Evolutionary conservation across 306 rosid species (phyloP), one percentile per base, ranked within the genome.

Genomic region (Macrotyloma uniflorum): DNA sequence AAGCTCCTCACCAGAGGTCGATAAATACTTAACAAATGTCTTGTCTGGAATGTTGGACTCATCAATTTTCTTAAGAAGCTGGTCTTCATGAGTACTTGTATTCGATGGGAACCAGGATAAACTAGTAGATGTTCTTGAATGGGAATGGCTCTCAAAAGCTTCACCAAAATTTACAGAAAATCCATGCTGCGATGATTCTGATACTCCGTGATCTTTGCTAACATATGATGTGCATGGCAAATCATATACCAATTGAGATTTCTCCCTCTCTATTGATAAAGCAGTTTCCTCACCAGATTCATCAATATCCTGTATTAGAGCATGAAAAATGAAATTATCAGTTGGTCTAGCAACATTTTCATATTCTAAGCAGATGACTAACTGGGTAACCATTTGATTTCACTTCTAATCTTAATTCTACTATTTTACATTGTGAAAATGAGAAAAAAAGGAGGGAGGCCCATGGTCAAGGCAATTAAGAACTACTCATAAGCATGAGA

Each of bases 241-340:
- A 58, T 78, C 87, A 46, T 85, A 83, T 42, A 72, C 54, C 57
- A 76, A 63, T 49, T 72, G 80, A 57, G 85, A 13, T 67, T 67
- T 86, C 79, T 64, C 85, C 54, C 33, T 36, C 59, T 35, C 65
- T 9, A 85, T 55, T n/a, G 91, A 83, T 36, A 75, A 75, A 20
- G 84, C 55, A 51, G 63, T 78, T 78, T 80, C 79, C 67, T 87
- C 86, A 7, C 12, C 73, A 67, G 30, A 71, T 58, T 86, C 89
- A 65, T 83, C 90, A 83, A 67, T 77, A 87, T 88, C 96, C 96
- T 92, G 86, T 54, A 67, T 80, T 58, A 23, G 19, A 55, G 79
- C 43, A 89, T 82, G 64, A 49, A 9, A 74, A 3, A 15, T 51
- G 2, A 59, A 65, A 55, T 22, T 58, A 66, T 36, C 66, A 38